These are phyloP conservation scores for Agrocybe pediades DNA, from an alignment of 768 basidiomycete species.

Conservation along the genomic window DNA sequence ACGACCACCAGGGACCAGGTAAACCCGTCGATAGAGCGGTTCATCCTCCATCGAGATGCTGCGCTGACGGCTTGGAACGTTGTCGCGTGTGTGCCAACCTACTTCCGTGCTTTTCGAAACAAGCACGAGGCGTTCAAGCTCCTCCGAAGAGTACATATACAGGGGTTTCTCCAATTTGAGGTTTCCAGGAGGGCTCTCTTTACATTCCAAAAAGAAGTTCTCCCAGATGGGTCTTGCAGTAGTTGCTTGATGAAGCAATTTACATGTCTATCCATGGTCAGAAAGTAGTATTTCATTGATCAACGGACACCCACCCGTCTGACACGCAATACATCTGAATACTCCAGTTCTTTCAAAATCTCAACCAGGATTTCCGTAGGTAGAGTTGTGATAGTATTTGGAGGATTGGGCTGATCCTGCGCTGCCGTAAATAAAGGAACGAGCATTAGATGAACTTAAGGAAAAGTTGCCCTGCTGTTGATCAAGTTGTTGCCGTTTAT, in stretches of 20 bases:
- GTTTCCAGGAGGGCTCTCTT: not conserved
- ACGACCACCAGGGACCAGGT: not conserved
- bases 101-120: not conserved
- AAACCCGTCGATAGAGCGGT: not conserved
- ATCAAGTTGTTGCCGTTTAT: too few relatives aligned
- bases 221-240: not conserved
- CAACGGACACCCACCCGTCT: too few relatives aligned
- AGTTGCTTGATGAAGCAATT: not conserved
- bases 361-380: too few relatives aligned
- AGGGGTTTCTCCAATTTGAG: not conserved
- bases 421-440: too few relatives aligned
- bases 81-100: not conserved
- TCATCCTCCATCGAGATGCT: not conserved
- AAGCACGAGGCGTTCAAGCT: not conserved
- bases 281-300: too few relatives aligned
- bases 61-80: not conserved
- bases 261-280: too few relatives aligned
- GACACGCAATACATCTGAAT: too few relatives aligned
- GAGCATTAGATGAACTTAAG: too few relatives aligned
- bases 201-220: not conserved
- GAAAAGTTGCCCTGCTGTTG: too few relatives aligned
- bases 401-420: too few relatives aligned
- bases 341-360: too few relatives aligned
- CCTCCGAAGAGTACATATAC: not conserved
- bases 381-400: too few relatives aligned